A percentile compares a stretch with the other conserved stretches of the same genome.
Conservation (phyloP, 306 rosid species). For the Cucumis hystrix region DNA sequence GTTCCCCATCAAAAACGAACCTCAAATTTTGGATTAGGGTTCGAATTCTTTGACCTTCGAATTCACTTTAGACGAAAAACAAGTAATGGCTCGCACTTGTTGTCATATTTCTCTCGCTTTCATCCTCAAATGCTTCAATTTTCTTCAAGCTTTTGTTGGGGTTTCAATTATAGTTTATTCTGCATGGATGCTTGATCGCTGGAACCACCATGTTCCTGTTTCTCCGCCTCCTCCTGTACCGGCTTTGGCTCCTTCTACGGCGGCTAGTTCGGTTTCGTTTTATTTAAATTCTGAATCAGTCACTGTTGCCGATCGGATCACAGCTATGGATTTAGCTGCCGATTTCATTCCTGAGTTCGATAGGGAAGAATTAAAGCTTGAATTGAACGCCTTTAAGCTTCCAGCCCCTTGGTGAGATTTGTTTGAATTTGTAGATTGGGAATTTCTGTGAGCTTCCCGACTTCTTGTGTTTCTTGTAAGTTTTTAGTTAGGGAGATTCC, state of each 20-base stretch:
- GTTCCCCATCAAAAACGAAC: background rate
- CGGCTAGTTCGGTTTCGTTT: slow-evolving; percentile 19
- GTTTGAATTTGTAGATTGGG: background rate
- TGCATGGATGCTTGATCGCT: slow-evolving; percentile 72
- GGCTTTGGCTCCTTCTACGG: slow-evolving; percentile 27
- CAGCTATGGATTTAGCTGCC: slow-evolving; percentile 15
- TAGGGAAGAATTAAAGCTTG: slow-evolving; percentile 16
- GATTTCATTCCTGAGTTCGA: slow-evolving; percentile 22
- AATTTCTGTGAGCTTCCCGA: background rate
- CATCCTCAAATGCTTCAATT: slow-evolving; percentile 58
- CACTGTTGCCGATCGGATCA: slow-evolving; percentile 9
- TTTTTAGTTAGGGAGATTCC: background rate
- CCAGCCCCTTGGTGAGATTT: slow-evolving; percentile 68
- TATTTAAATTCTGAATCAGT: slow-evolving; percentile 10
- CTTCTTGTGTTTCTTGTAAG: background rate
- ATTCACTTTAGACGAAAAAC: background rate
- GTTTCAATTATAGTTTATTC: slow-evolving; percentile 64
- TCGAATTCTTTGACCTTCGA: background rate
- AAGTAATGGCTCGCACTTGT: slow-evolving; percentile 45
- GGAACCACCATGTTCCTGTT: slow-evolving; percentile 44
- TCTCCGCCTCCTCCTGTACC: slow-evolving; percentile 21
- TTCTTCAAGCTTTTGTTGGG: slow-evolving; percentile 79
- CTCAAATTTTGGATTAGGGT: background rate
- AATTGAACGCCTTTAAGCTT: slow-evolving; percentile 33
- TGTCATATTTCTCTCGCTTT: slow-evolving; percentile 70